phyloP scores from a whole-genome alignment of 768 basidiomycete genomes.

The Boletus coccyginus region DNA sequence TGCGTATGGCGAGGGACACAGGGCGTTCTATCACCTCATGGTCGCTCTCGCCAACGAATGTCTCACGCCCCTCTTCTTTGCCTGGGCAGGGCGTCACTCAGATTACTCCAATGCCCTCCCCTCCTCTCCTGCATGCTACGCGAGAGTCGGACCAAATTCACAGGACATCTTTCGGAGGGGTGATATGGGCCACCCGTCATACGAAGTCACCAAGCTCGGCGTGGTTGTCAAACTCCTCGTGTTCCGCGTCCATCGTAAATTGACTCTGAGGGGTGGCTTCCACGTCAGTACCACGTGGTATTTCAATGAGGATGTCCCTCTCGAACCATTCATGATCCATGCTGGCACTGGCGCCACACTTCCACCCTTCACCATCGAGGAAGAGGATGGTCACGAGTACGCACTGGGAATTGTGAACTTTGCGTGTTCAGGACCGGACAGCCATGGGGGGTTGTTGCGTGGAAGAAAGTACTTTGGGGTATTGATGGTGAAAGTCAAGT shows the following conservation, averaged over 20 bases:
- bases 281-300: slow-evolving; percentile 5
- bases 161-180: background rate
- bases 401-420: slow-evolving; percentile 7
- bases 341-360: slow-evolving; percentile 6
- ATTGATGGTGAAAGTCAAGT: slow-evolving; percentile 4
- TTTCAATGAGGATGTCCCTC: background rate
- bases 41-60: slow-evolving; percentile 10
- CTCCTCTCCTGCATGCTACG: slow-evolving; percentile 7
- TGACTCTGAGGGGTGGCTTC: background rate
- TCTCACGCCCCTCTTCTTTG: slow-evolving; percentile 6
- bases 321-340: background rate
- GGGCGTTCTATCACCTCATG: slow-evolving; percentile 12
- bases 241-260: slow-evolving; percentile 4
- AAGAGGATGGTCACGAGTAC: slow-evolving; percentile 2
- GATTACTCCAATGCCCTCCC: slow-evolving; percentile 8
- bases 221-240: slow-evolving; percentile 8
- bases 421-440: background rate
- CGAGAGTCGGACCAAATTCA: background rate
- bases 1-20: slow-evolving; percentile 6
- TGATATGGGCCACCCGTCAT: slow-evolving; percentile 5
- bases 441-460: background rate
- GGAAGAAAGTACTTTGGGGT: slow-evolving; percentile 1
- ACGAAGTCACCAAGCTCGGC: slow-evolving; percentile 16
- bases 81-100: slow-evolving; percentile 12
- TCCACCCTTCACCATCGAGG: background rate